Evolutionary conservation across 495 filamentous ascomycete genomes (phyloP).

Genomic region (Penicillium steckii): DNA sequence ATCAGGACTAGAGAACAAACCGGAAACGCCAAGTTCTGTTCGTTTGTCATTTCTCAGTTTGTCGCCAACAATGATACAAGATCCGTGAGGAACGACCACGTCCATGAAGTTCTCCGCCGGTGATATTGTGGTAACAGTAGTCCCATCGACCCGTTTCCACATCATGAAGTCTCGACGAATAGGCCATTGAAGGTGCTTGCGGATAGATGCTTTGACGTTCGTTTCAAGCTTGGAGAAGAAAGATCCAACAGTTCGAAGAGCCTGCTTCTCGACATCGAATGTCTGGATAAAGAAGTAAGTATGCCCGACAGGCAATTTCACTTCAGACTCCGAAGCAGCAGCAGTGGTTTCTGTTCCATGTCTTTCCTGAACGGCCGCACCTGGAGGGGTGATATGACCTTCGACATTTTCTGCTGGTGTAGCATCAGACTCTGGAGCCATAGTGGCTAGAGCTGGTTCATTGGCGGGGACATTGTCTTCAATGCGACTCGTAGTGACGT

Average conservation of each 20-base stretch:
- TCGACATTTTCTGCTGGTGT: constrained; percentile 12
- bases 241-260: constrained; percentile 51
- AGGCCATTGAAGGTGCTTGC: constrained; percentile 39
- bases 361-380: neutral
- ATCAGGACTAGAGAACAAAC: constrained; percentile 45
- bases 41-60: constrained; percentile 43
- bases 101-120: constrained; percentile 41
- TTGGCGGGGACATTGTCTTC: neutral
- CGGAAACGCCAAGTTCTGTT: constrained; percentile 34
- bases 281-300: constrained; percentile 52
- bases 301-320: constrained; percentile 33
- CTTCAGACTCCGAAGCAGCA: constrained; percentile 6
- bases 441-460: constrained; percentile 3
- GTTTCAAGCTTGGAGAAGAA: constrained; percentile 45
- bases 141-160: constrained; percentile 45
- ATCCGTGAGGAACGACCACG: constrained; percentile 37
- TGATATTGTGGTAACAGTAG: constrained; percentile 38
- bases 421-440: constrained; percentile 13
- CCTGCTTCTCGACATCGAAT: constrained; percentile 50
- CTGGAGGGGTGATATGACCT: neutral
- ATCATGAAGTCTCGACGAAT: constrained; percentile 42
- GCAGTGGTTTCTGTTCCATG: neutral
- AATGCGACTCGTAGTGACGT: neutral
- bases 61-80: constrained; percentile 46
- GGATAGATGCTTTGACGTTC: constrained; percentile 44